A percentile compares a stretch with the other conserved stretches of the same genome.
Conservation (phyloP, 2,329 filamentous ascomycete genomes). For the Drechslera avenae region DNA sequence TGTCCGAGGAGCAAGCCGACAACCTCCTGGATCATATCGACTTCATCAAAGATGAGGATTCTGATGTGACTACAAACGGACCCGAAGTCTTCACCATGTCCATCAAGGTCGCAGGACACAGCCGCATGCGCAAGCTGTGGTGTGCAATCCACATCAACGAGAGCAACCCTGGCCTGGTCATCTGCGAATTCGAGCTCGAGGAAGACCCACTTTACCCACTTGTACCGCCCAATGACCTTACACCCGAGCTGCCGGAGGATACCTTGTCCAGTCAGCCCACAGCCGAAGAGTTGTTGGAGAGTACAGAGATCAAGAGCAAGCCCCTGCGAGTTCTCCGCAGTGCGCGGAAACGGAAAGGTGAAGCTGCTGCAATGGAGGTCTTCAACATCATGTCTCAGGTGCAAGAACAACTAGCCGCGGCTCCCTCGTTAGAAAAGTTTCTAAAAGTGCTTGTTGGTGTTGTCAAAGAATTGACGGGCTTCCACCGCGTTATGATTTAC, state of each 20-base stretch:
- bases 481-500: constrained; percentile 91
- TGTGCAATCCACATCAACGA: constrained; percentile 82
- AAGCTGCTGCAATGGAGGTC: constrained; percentile 84
- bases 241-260: constrained; percentile 70
- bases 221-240: constrained; percentile 62
- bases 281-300: constrained; percentile 73
- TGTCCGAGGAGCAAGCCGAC: constrained; percentile 82
- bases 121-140: constrained; percentile 73
- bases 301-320: constrained; percentile 75
- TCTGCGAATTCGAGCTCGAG: constrained; percentile 89
- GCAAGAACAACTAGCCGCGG: constrained; percentile 80
- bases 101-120: constrained; percentile 61
- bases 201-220: constrained; percentile 74
- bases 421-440: constrained; percentile 72
- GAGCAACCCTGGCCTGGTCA: constrained; percentile 67
- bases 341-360: constrained; percentile 74
- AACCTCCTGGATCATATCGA: constrained; percentile 85
- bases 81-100: constrained; percentile 86
- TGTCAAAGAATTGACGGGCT: constrained; percentile 86
- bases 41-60: constrained; percentile 82
- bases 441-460: constrained; percentile 83
- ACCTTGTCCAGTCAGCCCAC: constrained; percentile 76
- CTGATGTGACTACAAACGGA: constrained; percentile 74
- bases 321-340: constrained; percentile 78
- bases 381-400: constrained; percentile 93